phyloP scores from a whole-genome alignment of 306 rosid genomes.

The Pterocarpus santalinus region DNA sequence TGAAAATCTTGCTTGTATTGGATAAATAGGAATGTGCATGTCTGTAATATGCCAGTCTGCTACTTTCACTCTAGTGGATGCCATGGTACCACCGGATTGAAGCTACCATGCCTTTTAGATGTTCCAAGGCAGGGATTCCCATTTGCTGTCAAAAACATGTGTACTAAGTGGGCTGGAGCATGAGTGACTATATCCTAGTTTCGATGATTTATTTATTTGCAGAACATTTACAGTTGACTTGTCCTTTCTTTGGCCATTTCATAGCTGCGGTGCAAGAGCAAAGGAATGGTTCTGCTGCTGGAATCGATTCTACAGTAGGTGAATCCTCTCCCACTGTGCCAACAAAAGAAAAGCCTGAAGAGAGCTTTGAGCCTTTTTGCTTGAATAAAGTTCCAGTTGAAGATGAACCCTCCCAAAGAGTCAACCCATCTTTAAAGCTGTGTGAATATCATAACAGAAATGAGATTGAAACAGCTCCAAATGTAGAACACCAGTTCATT shows the following conservation, averaged over 20 bases:
- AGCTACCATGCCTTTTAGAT: neutral
- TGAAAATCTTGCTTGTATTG: neutral
- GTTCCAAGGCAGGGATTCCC: slow-evolving; percentile 12
- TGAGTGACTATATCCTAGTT: slow-evolving; percentile 5
- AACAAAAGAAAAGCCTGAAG: slow-evolving; percentile 65
- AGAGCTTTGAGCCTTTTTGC: slow-evolving; percentile 64
- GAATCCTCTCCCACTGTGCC: slow-evolving; percentile 80
- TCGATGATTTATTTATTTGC: slow-evolving; percentile 5
- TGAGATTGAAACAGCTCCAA: slow-evolving; percentile 60
- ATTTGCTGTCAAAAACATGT: slow-evolving; percentile 14
- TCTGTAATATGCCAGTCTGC: slow-evolving; percentile 11
- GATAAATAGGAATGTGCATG: neutral
- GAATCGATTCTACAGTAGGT: slow-evolving; percentile 80
- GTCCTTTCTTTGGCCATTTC: slow-evolving; percentile 36
- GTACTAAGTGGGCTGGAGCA: slow-evolving; percentile 6
- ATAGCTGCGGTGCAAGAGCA: slow-evolving; percentile 73
- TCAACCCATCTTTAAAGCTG: slow-evolving; percentile 52
- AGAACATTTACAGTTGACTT: slow-evolving; percentile 35
- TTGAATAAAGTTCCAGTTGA: slow-evolving; percentile 64
- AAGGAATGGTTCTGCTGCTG: slow-evolving; percentile 67
- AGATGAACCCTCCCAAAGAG: slow-evolving; percentile 58
- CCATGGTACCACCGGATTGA: neutral
- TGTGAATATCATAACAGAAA: slow-evolving; percentile 62
- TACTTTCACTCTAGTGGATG: neutral
- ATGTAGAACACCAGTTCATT: slow-evolving; percentile 81